These are phyloP conservation scores for Carex myosuroides DNA, from an alignment of 176 grass and related monocot species.

Conservation along the genomic window DNA sequence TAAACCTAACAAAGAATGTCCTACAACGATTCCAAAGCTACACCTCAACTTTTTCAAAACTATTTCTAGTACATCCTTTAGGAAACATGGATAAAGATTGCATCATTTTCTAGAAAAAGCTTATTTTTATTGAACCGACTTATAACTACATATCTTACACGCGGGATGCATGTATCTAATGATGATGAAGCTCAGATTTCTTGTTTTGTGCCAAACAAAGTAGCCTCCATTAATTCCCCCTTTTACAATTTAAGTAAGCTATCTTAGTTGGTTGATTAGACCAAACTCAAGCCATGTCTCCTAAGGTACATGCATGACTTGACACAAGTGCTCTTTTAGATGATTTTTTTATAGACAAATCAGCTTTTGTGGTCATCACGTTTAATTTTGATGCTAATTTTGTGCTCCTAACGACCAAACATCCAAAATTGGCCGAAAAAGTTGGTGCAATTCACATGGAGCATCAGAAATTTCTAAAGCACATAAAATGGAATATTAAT, in stretches of 20 bases:
- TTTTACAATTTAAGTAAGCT: background rate
- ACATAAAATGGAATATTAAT: background rate
- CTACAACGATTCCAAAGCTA: background rate
- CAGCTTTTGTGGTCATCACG: background rate
- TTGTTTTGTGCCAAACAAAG: conserved; percentile 24
- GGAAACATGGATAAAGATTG: conserved; percentile 11
- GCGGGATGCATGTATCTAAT: conserved; percentile 6
- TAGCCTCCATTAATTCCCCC: background rate
- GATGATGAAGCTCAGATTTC: conserved; percentile 5
- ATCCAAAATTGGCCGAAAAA: background rate
- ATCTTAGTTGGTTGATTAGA: background rate
- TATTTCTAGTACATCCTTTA: background rate
- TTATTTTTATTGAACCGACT: background rate
- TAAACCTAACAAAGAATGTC: background rate
- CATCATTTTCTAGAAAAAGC: conserved; percentile 3
- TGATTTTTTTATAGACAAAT: background rate
- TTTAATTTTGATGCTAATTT: background rate
- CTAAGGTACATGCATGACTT: conserved; percentile 16
- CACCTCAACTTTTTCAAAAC: background rate
- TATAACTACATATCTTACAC: background rate
- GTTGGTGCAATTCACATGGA: background rate
- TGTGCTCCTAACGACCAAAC: background rate
- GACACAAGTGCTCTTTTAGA: conserved; percentile 8
- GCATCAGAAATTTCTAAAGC: background rate
- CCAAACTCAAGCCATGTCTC: conserved; percentile 1